Evolutionary conservation across 1,284 basidiomycete genomes (phyloP), one percentile per base, ranked within the genome.

Genomic region (Calocybe gambosa): DNA sequence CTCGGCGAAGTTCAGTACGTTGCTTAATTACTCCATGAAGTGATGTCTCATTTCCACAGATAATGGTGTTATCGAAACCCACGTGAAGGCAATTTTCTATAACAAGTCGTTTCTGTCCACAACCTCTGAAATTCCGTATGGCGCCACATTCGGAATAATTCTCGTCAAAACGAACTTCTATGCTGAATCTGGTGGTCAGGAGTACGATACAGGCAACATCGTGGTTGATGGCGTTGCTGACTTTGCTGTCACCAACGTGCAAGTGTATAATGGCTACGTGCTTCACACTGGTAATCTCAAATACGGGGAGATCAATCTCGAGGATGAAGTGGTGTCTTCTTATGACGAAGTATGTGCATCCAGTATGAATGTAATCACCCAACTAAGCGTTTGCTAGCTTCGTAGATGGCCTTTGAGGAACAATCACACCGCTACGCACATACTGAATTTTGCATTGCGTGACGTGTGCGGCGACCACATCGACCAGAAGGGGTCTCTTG

Each of bases 341-440:
- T 66, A 85, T 63, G 64, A 87, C 67, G 68, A 90, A 73, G 59
- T 82, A 74, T 56, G 49, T 62, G 16, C 34, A 25, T 63, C 71
- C 65, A 29, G 67, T 35, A 64, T 67, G 43, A 62, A 5, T 69
- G 21, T 28, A 26, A 10, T 25, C 28, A 38, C 42, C n/a, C 23
- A 23, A 25, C 48, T 59, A 10, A 54, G 38, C 37, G 10, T 43
- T 29, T 40, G 10, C n/a, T 28, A 90, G 87, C 79, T 93, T 36
- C 90, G 95, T 42, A 82, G 96, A 50, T 93, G 89, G 86, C 94
- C 94, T 0, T 71, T 99, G 50, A 84, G 93, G 50, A 98, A 93
- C 70, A 99, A 99, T 63, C 96, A 99, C 72, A 99, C 95, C 19
- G 95, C 88, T 12, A 99, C 96, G 0, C 96, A 99, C 65, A 95